phyloP scores from a whole-genome alignment of 768 basidiomycete species.

The Amanita brunnescens region DNA sequence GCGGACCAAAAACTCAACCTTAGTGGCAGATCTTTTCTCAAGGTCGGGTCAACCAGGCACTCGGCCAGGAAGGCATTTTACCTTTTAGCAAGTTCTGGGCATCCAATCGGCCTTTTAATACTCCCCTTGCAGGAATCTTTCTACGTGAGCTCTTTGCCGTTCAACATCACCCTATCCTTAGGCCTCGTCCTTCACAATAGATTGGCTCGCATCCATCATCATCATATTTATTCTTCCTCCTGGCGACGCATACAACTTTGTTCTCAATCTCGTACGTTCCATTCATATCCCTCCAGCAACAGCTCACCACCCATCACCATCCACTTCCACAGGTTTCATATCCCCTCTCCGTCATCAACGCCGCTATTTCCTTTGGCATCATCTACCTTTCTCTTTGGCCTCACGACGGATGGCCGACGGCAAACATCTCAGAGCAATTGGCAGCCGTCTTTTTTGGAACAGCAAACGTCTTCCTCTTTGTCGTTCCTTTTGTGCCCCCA shows the following conservation, averaged over 20 bases:
- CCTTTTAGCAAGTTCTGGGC: too few species aligned
- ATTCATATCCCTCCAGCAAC: too few species aligned
- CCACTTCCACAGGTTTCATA: constrained; percentile 35
- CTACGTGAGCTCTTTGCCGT: too few species aligned
- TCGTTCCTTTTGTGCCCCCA: constrained; percentile 49
- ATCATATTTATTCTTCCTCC: constrained; percentile 22
- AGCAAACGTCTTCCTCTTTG: constrained; percentile 49
- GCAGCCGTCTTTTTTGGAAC: constrained; percentile 32
- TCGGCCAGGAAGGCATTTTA: too few species aligned
- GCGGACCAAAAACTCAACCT: too few species aligned
- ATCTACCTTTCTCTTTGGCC: constrained; percentile 27
- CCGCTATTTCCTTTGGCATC: constrained; percentile 42
- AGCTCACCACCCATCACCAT: background rate
- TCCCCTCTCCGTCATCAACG: constrained; percentile 36
- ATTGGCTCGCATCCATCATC: constrained; percentile 63
- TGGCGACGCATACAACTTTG: too few species aligned
- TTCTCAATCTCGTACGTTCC: background rate
- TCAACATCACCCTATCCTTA: constrained; percentile 27
- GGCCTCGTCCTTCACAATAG: constrained; percentile 39
- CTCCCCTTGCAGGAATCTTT: constrained; percentile 49
- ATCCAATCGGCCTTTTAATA: too few species aligned
- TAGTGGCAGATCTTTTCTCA: constrained; percentile 13
- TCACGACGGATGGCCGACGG: constrained; percentile 26
- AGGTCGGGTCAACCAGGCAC: constrained; percentile 48
- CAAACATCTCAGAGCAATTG: constrained; percentile 14